Conservation (phyloP, 2,329 filamentous ascomycete species). For the Exophiala oligosperma region DNA sequence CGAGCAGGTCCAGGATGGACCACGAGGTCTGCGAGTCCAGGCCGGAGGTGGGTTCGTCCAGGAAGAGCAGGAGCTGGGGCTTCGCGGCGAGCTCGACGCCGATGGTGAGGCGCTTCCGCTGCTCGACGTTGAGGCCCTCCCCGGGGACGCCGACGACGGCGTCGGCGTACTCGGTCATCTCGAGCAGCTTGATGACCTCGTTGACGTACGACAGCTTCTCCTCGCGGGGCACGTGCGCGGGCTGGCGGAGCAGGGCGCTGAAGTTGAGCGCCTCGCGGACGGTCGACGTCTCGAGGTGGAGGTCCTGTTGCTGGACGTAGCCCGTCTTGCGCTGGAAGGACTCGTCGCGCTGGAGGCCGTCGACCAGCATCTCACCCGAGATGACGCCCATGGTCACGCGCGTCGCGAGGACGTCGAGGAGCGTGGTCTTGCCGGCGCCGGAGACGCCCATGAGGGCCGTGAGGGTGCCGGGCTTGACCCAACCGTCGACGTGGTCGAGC, state of each 20-base stretch:
- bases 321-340: constrained; percentile 92
- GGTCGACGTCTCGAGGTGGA: constrained; percentile 80
- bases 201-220: constrained; percentile 89
- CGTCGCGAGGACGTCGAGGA: constrained; percentile 81
- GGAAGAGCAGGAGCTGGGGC: constrained; percentile 83
- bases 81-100: constrained; percentile 95
- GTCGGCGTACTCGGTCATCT: constrained; percentile 88
- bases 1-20: constrained; percentile 83
- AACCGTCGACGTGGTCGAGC: constrained; percentile 83
- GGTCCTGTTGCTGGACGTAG: constrained; percentile 90
- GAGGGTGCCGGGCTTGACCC: constrained; percentile 88
- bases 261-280: constrained; percentile 88
- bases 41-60: constrained; percentile 93
- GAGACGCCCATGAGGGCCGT: constrained; percentile 89
- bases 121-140: constrained; percentile 65
- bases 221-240: constrained; percentile 65
- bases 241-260: constrained; percentile 81
- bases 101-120: constrained; percentile 79
- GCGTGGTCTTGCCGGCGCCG: constrained; percentile 90
- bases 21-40: constrained; percentile 91
- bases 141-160: constrained; percentile 88
- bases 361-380: constrained; percentile 81
- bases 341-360: constrained; percentile 69
- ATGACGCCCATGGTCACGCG: constrained; percentile 88
- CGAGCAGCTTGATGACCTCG: constrained; percentile 84